Base-by-base conservation (phyloP, 371 early-diverging fungal genomes). In the Circinella umbellata region DNA sequence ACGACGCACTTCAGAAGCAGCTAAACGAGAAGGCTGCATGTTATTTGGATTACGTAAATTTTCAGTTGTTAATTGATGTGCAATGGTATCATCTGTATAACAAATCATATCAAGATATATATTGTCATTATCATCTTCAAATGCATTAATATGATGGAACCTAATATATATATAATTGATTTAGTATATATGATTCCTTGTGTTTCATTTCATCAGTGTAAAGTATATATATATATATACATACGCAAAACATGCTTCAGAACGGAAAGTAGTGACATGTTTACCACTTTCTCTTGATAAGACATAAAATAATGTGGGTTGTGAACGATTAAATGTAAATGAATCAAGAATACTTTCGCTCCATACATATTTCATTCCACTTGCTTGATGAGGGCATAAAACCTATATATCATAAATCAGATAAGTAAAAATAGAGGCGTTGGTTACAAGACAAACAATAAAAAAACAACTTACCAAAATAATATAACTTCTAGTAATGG, bases 71-170 rank as follows among this genome's bases (percentile, higher is more conserved):
- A 92, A 68, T 35, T 87, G 88, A 42, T 87, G 86, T 27, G 87
- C 80, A 35, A 92, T 82, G 1, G 84, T 80, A 51, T 87, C 89
- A 67, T 91, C 89, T 10, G 79, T 71, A 59, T 92, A 92, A 61
- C 89, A 81, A 4, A 86, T 78, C 73, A 91, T 80, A 66, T 92
- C 92, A 37, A 92, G 66, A 42, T 77, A 73, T 2, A 92, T 79
- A 66, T 87, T 83, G 70, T 88, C 89, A 3, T 78, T 83, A 0
- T 78, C 76, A 64, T 90, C 91, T 72, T 93, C 92, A 62, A 86
- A 90, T 0, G 92, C 92, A 70, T 91, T 92, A 73, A 92, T 83
- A 67, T 91, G 90, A 67, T 93, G 90, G 76, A 92, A 77, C 42
- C 66, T 70, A 64, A 4, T 4, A 6, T 4, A 49, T 9, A 9